phyloP scores from a whole-genome alignment of 768 basidiomycete genomes.

The Lactarius hatsudake region DNA sequence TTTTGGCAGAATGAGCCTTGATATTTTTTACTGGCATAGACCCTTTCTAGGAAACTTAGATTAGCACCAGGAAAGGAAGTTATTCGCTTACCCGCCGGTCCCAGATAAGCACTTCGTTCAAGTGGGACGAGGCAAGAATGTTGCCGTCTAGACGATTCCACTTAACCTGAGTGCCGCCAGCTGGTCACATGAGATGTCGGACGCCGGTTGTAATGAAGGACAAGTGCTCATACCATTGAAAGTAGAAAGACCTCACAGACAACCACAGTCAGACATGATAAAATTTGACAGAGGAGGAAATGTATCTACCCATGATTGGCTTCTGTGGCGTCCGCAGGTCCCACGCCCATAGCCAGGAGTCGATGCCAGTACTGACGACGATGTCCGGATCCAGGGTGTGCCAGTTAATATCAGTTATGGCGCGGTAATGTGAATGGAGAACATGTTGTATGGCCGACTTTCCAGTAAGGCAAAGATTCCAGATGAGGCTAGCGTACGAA shows the following conservation, averaged over 20 bases:
- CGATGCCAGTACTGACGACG: constrained; percentile 88
- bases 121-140: constrained; percentile 86
- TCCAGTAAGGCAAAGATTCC: constrained; percentile 79
- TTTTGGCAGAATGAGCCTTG: constrained; percentile 82
- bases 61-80: neutral
- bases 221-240: constrained; percentile 46
- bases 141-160: constrained; percentile 91
- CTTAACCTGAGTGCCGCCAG: constrained; percentile 92
- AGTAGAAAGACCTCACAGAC: constrained; percentile 48
- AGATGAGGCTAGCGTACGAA: constrained; percentile 62
- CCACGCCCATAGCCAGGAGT: constrained; percentile 95
- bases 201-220: neutral
- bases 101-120: constrained; percentile 88
- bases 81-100: constrained; percentile 71
- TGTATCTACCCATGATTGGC: constrained; percentile 59
- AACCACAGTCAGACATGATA: neutral
- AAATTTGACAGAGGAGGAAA: neutral
- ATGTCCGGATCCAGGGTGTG: constrained; percentile 80
- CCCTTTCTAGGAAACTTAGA: constrained; percentile 61
- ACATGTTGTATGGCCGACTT: constrained; percentile 83
- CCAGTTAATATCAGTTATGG: constrained; percentile 99
- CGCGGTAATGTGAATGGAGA: constrained; percentile 86
- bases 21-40: constrained; percentile 76
- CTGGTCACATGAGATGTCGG: constrained; percentile 38
- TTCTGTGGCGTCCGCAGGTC: constrained; percentile 60